Base-by-base conservation (phyloP, 805 yeast genomes). In the Sugiyamaella boreocaroliniensis region DNA sequence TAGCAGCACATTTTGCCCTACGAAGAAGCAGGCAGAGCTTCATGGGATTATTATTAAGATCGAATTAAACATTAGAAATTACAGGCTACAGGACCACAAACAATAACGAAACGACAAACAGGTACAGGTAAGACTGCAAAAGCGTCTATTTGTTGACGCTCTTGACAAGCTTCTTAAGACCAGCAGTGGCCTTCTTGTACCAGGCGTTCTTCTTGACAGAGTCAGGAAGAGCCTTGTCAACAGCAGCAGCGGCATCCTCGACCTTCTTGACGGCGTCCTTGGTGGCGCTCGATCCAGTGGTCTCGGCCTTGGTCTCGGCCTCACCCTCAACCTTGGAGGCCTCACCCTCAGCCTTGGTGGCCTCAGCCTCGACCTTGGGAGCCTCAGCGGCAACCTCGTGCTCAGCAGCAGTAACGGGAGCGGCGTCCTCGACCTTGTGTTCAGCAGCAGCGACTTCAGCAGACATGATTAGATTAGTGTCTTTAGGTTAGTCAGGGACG, bases 81-180 rank as follows among this genome's bases (percentile, higher is more conserved):
- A 32, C 47, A 51, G 50, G 20, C 29, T 45, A 40, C 19, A 46
- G 43, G 50, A 15, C 51, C 54, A 32, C 26, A 22, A 22, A 22
- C 26, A 47, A 22, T 16, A 32, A 29, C 14, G 34, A 12, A 40
- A 15, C 29, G 14, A 49, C 18, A 29, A 37, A 26, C n/a, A 10
- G 10, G n/a, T n/a, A 10, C 6, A 12, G 15, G 18, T 4, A 32
- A 6, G 34, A 18, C 7, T 18, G 20, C 20, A 11, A n/a, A n/a
- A 20, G 40, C 18, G 19, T n/a, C 55, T 63, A 62, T 51, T 60
- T 60, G 64, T 58, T 60, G 51, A 63, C 65, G 47, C 54, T 51
- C 61, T 63, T 63, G 57, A 61, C 66, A 34, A 63, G 56, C 62
- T 61, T 63, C 66, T 63, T 63, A 54, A 63, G 49, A 18, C 55